Evolutionary conservation across 495 filamentous ascomycete genomes (phyloP).

Genomic region (Hypoxylon perforatum): DNA sequence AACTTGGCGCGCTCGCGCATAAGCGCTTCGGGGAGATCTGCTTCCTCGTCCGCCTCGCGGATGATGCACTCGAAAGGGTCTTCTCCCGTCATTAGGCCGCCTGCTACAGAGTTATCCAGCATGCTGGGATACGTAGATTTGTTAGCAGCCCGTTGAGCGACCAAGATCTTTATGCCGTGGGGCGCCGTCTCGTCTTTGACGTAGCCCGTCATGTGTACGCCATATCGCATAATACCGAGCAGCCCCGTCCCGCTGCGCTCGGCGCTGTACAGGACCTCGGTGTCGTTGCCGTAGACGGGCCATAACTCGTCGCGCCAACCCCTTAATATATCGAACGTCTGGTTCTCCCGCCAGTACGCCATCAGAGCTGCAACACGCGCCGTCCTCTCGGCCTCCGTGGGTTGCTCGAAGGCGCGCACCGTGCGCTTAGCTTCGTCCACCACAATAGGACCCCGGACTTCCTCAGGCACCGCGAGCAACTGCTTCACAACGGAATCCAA

Average conservation of each 20-base stretch:
- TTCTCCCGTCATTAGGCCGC: constrained; percentile 85
- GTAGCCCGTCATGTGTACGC: constrained; percentile 89
- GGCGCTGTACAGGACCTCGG: constrained; percentile 75
- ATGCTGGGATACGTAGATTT: constrained; percentile 90
- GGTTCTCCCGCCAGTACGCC: constrained; percentile 69
- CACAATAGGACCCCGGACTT: constrained; percentile 63
- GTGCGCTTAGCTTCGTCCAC: constrained; percentile 62
- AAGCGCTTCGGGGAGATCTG: constrained; percentile 77
- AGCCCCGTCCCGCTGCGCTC: constrained; percentile 82
- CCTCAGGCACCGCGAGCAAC: constrained; percentile 57
- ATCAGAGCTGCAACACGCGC: constrained; percentile 67
- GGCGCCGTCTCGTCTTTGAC: constrained; percentile 60
- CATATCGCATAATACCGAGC: constrained; percentile 90
- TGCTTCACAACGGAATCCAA: constrained; percentile 65
- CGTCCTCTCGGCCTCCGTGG: constrained; percentile 68
- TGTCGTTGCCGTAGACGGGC: constrained; percentile 75
- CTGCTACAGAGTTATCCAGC: constrained; percentile 95
- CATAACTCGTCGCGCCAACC: constrained; percentile 94
- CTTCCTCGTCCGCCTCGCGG: constrained; percentile 90
- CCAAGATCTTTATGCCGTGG: constrained; percentile 80
- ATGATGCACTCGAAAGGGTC: constrained; percentile 80
- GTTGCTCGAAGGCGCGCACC: constrained; percentile 60
- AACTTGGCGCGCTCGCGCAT: constrained; percentile 68
- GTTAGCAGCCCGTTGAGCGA: constrained; percentile 75
- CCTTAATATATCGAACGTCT: constrained; percentile 75